Conservation (phyloP, 192 early-diverging fungal species). For the Tieghemiomyces parasiticus region DNA sequence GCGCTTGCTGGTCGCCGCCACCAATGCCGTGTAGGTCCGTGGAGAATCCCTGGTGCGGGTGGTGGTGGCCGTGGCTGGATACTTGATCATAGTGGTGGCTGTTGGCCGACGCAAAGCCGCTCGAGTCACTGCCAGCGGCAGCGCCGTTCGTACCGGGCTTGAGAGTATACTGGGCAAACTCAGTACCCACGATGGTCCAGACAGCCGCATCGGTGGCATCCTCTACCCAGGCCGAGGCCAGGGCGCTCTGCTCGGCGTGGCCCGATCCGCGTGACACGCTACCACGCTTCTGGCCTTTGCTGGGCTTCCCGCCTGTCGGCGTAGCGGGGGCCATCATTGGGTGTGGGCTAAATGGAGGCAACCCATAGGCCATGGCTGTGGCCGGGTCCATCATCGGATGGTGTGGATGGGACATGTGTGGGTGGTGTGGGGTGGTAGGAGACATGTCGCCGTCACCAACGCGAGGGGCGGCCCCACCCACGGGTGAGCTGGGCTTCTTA, state of each 20-base stretch:
- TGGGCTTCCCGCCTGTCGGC: neutral
- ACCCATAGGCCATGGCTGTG: neutral
- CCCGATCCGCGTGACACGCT: conserved; percentile 11
- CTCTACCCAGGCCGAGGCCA: conserved; percentile 46
- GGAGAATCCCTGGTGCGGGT: conserved; percentile 26
- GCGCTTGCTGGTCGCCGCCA: conserved; percentile 19
- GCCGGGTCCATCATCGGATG: neutral
- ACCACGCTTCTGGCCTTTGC: conserved; percentile 3
- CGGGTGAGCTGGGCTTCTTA: conserved; percentile 26
- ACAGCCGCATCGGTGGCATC: conserved; percentile 79
- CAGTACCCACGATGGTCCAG: conserved; percentile 87
- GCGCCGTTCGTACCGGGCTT: conserved; percentile 9
- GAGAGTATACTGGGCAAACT: conserved; percentile 26
- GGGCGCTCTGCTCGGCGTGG: conserved; percentile 16
- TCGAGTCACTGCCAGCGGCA: conserved; percentile 8
- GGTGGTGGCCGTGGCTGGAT: conserved; percentile 28
- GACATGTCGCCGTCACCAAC: conserved; percentile 6
- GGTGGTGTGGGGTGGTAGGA: conserved; percentile 21
- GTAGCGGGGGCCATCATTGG: neutral
- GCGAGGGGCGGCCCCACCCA: conserved; percentile 11
- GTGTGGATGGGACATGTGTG: neutral
- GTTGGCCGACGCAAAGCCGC: neutral
- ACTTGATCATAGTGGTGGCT: conserved; percentile 8
- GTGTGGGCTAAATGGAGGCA: neutral
- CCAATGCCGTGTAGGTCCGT: conserved; percentile 20